phyloP scores from a whole-genome alignment of 2,329 filamentous ascomycete species.

The Penicillium olsonii region DNA sequence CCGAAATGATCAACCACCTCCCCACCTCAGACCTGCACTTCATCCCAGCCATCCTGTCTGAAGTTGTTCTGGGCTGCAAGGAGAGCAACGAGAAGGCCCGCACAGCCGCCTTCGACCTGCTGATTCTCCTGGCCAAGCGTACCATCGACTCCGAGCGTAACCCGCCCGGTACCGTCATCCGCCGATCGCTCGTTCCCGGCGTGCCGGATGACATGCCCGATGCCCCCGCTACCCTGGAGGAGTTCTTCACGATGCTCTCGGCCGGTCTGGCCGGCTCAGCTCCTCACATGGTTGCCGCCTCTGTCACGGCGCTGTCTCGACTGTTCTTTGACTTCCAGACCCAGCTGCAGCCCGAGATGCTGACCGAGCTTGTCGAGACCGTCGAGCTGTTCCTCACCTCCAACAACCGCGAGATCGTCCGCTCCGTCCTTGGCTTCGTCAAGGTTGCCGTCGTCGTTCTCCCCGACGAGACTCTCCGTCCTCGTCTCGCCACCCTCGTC shows the following conservation, averaged over 20 bases:
- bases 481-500: slow-evolving; percentile 74
- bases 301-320: slow-evolving; percentile 92
- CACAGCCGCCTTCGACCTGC: slow-evolving; percentile 82
- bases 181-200: slow-evolving; percentile 82
- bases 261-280: slow-evolving; percentile 90
- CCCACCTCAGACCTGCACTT: slow-evolving; percentile 82
- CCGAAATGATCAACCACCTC: slow-evolving; percentile 76
- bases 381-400: slow-evolving; percentile 96
- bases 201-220: slow-evolving; percentile 80
- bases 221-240: slow-evolving; percentile 80
- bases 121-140: slow-evolving; percentile 83
- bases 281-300: slow-evolving; percentile 95
- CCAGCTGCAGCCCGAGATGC: slow-evolving; percentile 66
- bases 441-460: slow-evolving; percentile 92
- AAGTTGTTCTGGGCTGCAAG: slow-evolving; percentile 95
- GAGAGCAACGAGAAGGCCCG: slow-evolving; percentile 96
- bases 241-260: slow-evolving; percentile 98
- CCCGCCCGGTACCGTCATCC: slow-evolving; percentile 68
- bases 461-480: slow-evolving; percentile 74
- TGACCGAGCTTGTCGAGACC: slow-evolving; percentile 85
- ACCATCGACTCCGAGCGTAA: slow-evolving; percentile 66
- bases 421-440: slow-evolving; percentile 90
- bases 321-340: slow-evolving; percentile 88
- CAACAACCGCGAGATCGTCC: slow-evolving; percentile 95
- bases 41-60: slow-evolving; percentile 85